Evolutionary conservation across 495 filamentous ascomycete genomes (phyloP).

Genomic region (Aspergillus asperescens): DNA sequence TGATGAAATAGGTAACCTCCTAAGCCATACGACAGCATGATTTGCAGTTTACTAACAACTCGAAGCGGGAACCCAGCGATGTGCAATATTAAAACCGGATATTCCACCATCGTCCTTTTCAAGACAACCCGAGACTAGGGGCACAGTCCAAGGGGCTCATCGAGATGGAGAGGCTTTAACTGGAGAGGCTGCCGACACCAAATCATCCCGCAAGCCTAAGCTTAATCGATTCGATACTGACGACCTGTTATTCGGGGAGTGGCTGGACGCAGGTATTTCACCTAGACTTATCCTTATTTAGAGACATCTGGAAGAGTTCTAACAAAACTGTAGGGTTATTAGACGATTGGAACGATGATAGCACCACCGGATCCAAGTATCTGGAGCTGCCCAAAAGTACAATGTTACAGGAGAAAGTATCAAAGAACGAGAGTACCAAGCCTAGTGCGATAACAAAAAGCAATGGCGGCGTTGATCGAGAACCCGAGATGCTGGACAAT

Average conservation of each 20-base stretch:
- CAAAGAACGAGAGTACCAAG: constrained; percentile 13
- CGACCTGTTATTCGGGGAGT: constrained; percentile 52
- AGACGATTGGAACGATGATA: constrained; percentile 11
- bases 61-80: constrained; percentile 69
- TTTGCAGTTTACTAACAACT: not conserved
- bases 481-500: constrained; percentile 60
- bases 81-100: constrained; percentile 55
- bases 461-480: constrained; percentile 25
- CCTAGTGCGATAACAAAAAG: constrained; percentile 8
- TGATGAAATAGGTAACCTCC: constrained; percentile 68
- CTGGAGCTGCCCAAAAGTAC: not conserved
- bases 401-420: not conserved
- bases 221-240: constrained; percentile 51
- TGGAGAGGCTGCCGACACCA: constrained; percentile 9
- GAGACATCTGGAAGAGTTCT: too few relatives aligned
- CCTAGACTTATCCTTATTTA: too few relatives aligned
- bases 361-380: not conserved
- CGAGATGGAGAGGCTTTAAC: constrained; percentile 1
- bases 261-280: constrained; percentile 38
- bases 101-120: constrained; percentile 55
- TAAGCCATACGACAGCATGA: not conserved
- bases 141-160: constrained; percentile 2
- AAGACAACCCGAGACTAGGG: not conserved
- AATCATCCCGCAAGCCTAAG: constrained; percentile 1
- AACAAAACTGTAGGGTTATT: not conserved